A percentile compares a stretch with the other conserved stretches of the same genome.
Conservation (phyloP, 768 basidiomycete genomes). For the Leccinellum luteum region DNA sequence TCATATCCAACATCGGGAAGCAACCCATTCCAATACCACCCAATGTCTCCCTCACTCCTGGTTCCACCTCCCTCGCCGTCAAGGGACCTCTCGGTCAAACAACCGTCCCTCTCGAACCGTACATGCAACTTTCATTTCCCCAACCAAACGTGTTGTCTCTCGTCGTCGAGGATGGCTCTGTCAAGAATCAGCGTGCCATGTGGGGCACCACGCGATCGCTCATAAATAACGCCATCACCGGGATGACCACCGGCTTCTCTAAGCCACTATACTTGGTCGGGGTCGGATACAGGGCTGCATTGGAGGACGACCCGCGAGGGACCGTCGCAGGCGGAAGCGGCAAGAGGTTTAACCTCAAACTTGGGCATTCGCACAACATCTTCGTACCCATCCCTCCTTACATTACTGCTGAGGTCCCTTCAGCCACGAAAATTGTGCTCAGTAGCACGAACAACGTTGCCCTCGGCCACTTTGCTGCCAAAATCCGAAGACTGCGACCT, state of each 20-base stretch:
- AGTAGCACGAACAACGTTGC: constrained; percentile 85
- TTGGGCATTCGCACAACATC: constrained; percentile 90
- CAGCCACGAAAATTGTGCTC: constrained; percentile 80
- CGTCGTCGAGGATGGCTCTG: constrained; percentile 53
- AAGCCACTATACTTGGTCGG: constrained; percentile 88
- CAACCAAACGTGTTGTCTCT: constrained; percentile 35
- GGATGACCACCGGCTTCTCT: constrained; percentile 86
- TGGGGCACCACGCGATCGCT: constrained; percentile 96
- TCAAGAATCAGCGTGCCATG: constrained; percentile 80
- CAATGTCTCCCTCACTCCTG: constrained; percentile 41
- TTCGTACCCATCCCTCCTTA: constrained; percentile 77
- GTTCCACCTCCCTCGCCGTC: constrained; percentile 46
- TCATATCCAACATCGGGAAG: constrained; percentile 58
- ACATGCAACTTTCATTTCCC: constrained; percentile 40
- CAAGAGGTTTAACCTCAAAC: constrained; percentile 80
- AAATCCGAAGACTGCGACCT: constrained; percentile 77
- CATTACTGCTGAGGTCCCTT: constrained; percentile 77
- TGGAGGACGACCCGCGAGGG: constrained; percentile 78
- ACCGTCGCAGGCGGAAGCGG: constrained; percentile 55
- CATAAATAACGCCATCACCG: constrained; percentile 84
- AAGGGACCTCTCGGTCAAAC: constrained; percentile 55
- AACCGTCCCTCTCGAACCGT: constrained; percentile 45
- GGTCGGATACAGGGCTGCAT: constrained; percentile 86
- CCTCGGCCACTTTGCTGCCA: constrained; percentile 85
- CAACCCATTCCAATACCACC: constrained; percentile 57